Evolutionary conservation across 2,329 filamentous ascomycete species (phyloP).

Genomic region (Aureobasidium sp.): DNA sequence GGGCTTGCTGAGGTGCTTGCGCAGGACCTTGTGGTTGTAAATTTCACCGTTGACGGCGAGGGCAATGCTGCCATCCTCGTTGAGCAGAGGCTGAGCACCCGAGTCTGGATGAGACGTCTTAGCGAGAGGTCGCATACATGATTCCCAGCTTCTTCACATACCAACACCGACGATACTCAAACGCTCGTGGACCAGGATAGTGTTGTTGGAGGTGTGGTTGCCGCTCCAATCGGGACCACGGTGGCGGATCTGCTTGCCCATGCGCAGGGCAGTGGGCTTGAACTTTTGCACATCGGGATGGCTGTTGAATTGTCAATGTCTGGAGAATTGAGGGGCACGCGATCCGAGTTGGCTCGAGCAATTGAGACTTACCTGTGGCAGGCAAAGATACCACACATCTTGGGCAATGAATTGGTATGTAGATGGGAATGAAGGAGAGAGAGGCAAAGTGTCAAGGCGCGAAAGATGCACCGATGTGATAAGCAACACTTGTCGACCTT

Average conservation of each 20-base stretch:
- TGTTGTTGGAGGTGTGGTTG: slow-evolving; percentile 81
- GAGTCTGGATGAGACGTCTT: slow-evolving; percentile 52
- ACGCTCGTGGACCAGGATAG: slow-evolving; percentile 95
- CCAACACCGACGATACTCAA: slow-evolving; percentile 95
- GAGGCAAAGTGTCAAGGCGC: background rate
- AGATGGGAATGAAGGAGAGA: background rate
- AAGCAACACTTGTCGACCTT: background rate
- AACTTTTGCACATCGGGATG: slow-evolving; percentile 94
- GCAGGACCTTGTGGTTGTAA: slow-evolving; percentile 95
- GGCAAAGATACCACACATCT: slow-evolving; percentile 95
- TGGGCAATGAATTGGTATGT: slow-evolving; percentile 27
- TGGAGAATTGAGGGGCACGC: slow-evolving; percentile 17
- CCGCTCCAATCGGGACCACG: slow-evolving; percentile 92
- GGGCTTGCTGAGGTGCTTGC: slow-evolving; percentile 71
- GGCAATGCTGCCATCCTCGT: slow-evolving; percentile 77
- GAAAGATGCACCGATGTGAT: background rate
- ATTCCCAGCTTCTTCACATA: slow-evolving; percentile 36
- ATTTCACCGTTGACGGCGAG: slow-evolving; percentile 99
- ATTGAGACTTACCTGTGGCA: slow-evolving; percentile 64
- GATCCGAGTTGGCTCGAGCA: background rate
- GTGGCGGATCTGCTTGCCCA: slow-evolving; percentile 94
- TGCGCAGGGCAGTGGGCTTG: slow-evolving; percentile 87
- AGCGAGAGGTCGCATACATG: background rate
- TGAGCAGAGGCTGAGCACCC: slow-evolving; percentile 91
- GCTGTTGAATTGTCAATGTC: slow-evolving; percentile 28